Conservation (phyloP, 768 basidiomycete genomes). For the Pulveroboletus sp. region DNA sequence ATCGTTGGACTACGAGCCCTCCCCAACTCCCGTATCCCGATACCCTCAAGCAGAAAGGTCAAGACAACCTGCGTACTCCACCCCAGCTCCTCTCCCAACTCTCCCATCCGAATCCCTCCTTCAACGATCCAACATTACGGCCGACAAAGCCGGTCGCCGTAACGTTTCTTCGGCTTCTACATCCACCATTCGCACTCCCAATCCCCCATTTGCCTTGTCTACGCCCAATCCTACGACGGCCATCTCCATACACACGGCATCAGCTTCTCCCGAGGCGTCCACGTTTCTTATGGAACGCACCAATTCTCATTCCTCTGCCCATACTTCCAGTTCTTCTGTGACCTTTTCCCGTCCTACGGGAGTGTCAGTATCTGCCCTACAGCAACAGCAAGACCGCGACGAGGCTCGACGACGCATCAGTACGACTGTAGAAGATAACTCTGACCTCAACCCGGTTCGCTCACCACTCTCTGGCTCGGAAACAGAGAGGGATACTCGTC, state of each 20-base stretch:
- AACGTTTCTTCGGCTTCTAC: conserved; percentile 44
- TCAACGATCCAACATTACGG: conserved; percentile 18
- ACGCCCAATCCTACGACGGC: conserved; percentile 64
- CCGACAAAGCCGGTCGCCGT: conserved; percentile 33
- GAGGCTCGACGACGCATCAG: conserved; percentile 34
- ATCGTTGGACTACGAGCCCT: conserved; percentile 39
- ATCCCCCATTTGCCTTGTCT: conserved; percentile 44
- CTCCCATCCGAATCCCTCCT: conserved; percentile 55
- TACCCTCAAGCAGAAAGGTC: conserved; percentile 36
- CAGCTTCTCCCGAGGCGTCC: conserved; percentile 38
- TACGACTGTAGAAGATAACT: conserved; percentile 23
- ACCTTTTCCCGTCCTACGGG: conserved; percentile 65
- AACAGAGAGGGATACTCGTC: conserved; percentile 45
- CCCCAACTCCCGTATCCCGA: conserved; percentile 43
- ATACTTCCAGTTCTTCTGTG: conserved; percentile 47
- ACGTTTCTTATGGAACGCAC: conserved; percentile 37
- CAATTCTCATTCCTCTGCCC: conserved; percentile 44
- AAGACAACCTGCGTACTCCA: conserved; percentile 44
- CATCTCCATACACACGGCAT: conserved; percentile 61
- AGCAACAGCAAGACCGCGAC: conserved; percentile 46
- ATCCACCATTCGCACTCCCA: conserved; percentile 42
- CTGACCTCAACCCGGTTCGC: conserved; percentile 23
- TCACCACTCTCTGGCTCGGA: conserved; percentile 44
- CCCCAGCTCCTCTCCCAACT: conserved; percentile 56
- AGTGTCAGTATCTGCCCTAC: conserved; percentile 51